These are phyloP conservation scores for Geranium incanum DNA, from an alignment of 441 rosid genomes.

Conservation along the genomic window DNA sequence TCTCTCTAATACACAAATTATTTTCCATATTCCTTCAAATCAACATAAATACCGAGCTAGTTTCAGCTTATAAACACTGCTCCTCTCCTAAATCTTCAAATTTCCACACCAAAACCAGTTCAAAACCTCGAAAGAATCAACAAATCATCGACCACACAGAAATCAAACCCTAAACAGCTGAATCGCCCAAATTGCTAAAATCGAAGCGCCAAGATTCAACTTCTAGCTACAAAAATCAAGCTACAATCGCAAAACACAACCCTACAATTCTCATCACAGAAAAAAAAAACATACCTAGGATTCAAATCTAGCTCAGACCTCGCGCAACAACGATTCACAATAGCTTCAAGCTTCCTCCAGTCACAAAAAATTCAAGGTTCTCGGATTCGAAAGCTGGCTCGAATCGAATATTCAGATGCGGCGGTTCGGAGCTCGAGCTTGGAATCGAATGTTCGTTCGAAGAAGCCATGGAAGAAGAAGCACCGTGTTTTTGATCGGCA, in stretches of 20 bases:
- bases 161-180: conserved; percentile 33
- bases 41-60: conserved; percentile 20
- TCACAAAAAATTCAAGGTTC: background rate
- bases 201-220: conserved; percentile 20
- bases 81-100: conserved; percentile 25
- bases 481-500: conserved; percentile 87
- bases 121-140: background rate
- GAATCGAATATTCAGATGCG: conserved; percentile 26
- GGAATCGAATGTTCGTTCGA: conserved; percentile 52
- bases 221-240: conserved; percentile 23
- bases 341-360: background rate
- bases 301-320: conserved; percentile 32
- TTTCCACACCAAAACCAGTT: conserved; percentile 28
- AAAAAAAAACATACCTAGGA: conserved; percentile 14
- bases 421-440: conserved; percentile 27
- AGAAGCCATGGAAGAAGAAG: conserved; percentile 63
- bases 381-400: conserved; percentile 11
- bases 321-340: conserved; percentile 9
- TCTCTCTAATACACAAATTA: conserved; percentile 1
- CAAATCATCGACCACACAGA: conserved; percentile 14
- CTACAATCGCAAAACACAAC: conserved; percentile 20
- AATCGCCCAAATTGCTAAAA: conserved; percentile 25
- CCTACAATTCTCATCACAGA: conserved; percentile 35
- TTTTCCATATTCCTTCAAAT: conserved; percentile 15
- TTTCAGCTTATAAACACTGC: conserved; percentile 18